Conservation (phyloP, 83 land plant genomes). For the Picea mariana region DNA sequence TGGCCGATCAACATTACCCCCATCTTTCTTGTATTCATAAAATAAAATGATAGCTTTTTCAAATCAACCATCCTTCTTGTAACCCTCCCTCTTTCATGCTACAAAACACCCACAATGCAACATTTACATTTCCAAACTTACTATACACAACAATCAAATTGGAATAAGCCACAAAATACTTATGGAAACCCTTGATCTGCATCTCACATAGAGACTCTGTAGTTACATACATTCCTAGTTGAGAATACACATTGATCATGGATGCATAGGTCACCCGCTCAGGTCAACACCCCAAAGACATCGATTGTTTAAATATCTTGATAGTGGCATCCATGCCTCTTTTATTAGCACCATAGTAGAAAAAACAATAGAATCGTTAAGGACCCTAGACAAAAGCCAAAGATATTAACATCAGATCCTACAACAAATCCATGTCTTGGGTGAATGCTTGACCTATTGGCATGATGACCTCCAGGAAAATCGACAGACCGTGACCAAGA, state of each 20-base stretch:
- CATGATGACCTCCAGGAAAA: too few species aligned
- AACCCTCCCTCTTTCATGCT: conserved; percentile 49
- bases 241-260: conserved; percentile 35
- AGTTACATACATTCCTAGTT: conserved; percentile 21
- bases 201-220: conserved; percentile 45
- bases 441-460: too few species aligned
- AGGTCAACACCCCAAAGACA: conserved; percentile 33
- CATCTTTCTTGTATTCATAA: conserved; percentile 41
- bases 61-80: conserved; percentile 37
- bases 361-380: too few species aligned
- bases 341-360: background rate
- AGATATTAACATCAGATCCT: too few species aligned
- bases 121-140: conserved; percentile 10
- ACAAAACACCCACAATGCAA: conserved; percentile 5
- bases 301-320: conserved; percentile 32
- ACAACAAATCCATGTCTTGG: too few species aligned
- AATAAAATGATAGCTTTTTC: conserved; percentile 41
- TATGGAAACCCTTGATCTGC: conserved; percentile 44
- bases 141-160: conserved; percentile 35
- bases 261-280: conserved; percentile 68
- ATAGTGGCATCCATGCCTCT: conserved; percentile 28
- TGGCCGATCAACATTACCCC: conserved; percentile 44
- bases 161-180: conserved; percentile 62
- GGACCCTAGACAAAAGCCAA: too few species aligned
- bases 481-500: too few species aligned